Evolutionary conservation across 352 stramenopile genomes (phyloP).

Genomic region (Pythium utonaiense): DNA sequence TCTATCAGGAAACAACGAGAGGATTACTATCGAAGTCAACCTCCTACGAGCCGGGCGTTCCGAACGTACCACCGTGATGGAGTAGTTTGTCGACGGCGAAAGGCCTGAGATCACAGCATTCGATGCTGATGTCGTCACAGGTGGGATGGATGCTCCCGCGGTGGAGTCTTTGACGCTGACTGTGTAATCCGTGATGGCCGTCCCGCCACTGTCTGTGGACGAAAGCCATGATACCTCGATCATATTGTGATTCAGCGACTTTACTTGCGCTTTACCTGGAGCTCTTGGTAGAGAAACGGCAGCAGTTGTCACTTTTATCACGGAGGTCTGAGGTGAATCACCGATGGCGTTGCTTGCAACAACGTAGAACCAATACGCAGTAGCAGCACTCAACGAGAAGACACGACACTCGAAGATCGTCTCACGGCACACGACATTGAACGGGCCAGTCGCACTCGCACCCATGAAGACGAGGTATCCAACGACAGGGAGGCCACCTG

Average conservation of each 20-base stretch:
- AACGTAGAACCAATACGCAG: slow-evolving; percentile 43
- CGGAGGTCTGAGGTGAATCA: slow-evolving; percentile 24
- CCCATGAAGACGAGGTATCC: slow-evolving; percentile 36
- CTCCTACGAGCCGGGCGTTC: neutral
- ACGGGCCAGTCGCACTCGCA: slow-evolving; percentile 14
- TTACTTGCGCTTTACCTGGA: slow-evolving; percentile 29
- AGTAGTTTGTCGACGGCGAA: slow-evolving; percentile 27
- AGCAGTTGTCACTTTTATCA: slow-evolving; percentile 24
- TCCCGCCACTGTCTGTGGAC: slow-evolving; percentile 38
- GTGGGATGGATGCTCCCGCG: neutral
- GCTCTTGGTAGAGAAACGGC: slow-evolving; percentile 26
- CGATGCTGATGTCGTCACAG: neutral
- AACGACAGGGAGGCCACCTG: slow-evolving; percentile 37
- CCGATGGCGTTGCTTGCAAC: slow-evolving; percentile 35
- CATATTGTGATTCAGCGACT: slow-evolving; percentile 25
- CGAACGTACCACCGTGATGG: slow-evolving; percentile 39
- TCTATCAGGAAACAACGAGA: neutral
- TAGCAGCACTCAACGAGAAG: slow-evolving; percentile 23
- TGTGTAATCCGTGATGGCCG: slow-evolving; percentile 31
- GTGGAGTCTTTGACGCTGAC: slow-evolving; percentile 10
- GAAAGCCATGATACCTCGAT: slow-evolving; percentile 34
- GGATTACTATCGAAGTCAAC: neutral
- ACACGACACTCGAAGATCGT: slow-evolving; percentile 27
- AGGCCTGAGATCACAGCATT: slow-evolving; percentile 5
- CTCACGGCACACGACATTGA: slow-evolving; percentile 22